A percentile compares a stretch with the other conserved stretches of the same genome.
Conservation (phyloP, 306 rosid genomes). For the Arachis stenosperma region DNA sequence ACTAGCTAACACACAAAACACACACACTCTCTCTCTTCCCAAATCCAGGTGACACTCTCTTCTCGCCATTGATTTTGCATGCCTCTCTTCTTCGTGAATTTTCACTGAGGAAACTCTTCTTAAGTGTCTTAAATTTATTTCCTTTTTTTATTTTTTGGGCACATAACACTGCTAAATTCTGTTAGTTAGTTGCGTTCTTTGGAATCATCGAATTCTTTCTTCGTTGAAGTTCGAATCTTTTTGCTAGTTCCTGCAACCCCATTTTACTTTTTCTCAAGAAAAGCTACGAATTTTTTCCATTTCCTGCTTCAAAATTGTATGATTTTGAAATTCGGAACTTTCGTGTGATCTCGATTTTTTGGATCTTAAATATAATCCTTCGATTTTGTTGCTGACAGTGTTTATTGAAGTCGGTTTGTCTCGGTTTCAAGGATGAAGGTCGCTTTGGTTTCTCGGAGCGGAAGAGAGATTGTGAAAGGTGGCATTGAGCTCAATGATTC, state of each 20-base stretch:
- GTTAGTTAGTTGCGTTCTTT: neutral
- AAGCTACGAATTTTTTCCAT: constrained; percentile 13
- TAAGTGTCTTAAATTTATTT: neutral
- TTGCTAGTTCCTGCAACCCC: constrained; percentile 10
- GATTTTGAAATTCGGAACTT: no score
- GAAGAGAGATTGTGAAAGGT: constrained; percentile 80
- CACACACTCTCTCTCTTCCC: neutral
- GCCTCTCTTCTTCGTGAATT: neutral
- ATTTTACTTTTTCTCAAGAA: neutral
- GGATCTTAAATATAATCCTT: constrained; percentile 42
- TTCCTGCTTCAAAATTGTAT: constrained; percentile 6
- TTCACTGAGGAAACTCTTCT: neutral
- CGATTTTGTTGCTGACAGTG: constrained; percentile 27
- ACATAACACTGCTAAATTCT: neutral
- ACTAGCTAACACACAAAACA: neutral
- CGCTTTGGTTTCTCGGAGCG: constrained; percentile 74
- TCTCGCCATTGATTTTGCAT: neutral
- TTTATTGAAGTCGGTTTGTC: constrained; percentile 41
- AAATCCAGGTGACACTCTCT: constrained; percentile 31
- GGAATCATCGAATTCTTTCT: constrained; percentile 29
- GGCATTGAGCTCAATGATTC: constrained; percentile 78
- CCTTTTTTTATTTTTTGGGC: neutral
- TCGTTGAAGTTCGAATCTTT: constrained; percentile 17
- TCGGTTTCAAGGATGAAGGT: constrained; percentile 71
- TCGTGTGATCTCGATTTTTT: constrained; percentile 1